Base-by-base conservation (phyloP, 1,284 basidiomycete genomes). In the Cerioporus squamosus region DNA sequence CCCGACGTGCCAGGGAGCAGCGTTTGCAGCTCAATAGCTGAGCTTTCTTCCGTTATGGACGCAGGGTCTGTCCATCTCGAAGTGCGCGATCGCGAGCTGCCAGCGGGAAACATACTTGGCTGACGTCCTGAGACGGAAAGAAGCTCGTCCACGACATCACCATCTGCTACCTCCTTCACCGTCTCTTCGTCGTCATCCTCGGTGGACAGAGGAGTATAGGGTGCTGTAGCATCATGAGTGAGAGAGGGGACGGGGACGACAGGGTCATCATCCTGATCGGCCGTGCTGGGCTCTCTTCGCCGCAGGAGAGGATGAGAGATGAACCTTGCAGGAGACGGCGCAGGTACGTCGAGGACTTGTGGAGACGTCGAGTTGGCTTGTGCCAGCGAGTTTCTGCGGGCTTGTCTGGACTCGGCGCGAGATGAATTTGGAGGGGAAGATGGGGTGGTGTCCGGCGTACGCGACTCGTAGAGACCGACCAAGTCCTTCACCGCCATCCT, bases 401-500 rank as follows among this genome's bases (percentile, higher is more conserved):
- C 53, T 44, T 36, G 56, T 15, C 38, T 26, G 5, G 48, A 4
- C 46, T 29, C 45, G 36, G 46, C 1, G 5, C 53, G 20, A 38
- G 52, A 45, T 3, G 57, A 40, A 49, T 5, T 9, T 29, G 60
- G 51, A 20, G 63, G 18, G 31, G 53, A 44, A 29, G 48, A 15
- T 29, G 20, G 44, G 20, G 52, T 44, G 17, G 44, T n/a, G 20
- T 43, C 29, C 22, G 60, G 39, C 14, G 26, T 29, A 3, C 55
- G 65, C 46, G 66, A 59, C 43, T 74, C 72, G 55, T 63, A 73
- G n/a, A 63, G 55, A n/a, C 63, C 66, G 31, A 72, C 70, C 42
- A 74, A 47, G 44, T 70, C 70, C 54, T 70, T 68, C 53, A 74
- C 72, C 14, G 71, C 57, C 71, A 73, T 74, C 44, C 50, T 44